Conservation (phyloP, 148 eudicot genomes). For the Diospyros lotus region DNA sequence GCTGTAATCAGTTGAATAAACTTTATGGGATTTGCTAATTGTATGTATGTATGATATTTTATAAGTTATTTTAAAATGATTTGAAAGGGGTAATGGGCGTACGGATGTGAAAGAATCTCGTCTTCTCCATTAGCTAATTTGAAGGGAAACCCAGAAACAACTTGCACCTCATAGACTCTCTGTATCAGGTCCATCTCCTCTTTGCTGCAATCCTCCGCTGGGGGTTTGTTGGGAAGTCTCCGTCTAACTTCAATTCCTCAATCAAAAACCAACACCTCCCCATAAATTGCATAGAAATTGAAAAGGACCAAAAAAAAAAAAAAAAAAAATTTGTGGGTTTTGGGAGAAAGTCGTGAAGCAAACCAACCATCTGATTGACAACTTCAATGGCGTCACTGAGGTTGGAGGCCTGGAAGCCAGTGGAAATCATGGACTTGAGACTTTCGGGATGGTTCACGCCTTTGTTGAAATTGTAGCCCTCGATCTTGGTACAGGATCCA, state of each 20-base stretch:
- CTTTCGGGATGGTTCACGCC: slow-evolving; percentile 54
- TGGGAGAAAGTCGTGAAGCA: neutral
- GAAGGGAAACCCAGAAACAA: slow-evolving; percentile 92
- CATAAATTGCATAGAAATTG: neutral
- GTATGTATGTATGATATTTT: too few species aligned
- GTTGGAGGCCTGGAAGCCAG: slow-evolving; percentile 85
- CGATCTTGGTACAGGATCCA: slow-evolving; percentile 48
- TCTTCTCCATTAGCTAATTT: slow-evolving; percentile 20
- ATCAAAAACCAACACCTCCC: neutral
- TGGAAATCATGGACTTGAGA: slow-evolving; percentile 48
- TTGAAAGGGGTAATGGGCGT: too few species aligned
- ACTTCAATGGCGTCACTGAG: slow-evolving; percentile 74
- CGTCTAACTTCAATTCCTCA: slow-evolving; percentile 61
- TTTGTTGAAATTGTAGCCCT: slow-evolving; percentile 72
- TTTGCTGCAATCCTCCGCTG: slow-evolving; percentile 63
- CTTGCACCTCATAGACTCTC: slow-evolving; percentile 77
- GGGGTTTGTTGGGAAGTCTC: slow-evolving; percentile 70
- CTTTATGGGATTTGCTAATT: too few species aligned
- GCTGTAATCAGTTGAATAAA: too few species aligned
- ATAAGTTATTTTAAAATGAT: too few species aligned
- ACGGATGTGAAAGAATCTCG: too few species aligned
- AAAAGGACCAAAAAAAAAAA: neutral
- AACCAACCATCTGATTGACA: slow-evolving; percentile 69
- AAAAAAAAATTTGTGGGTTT: neutral
- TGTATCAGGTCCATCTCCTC: slow-evolving; percentile 58